Base-by-base conservation (phyloP, 768 basidiomycete genomes). In the Asterophora lycoperdoides region DNA sequence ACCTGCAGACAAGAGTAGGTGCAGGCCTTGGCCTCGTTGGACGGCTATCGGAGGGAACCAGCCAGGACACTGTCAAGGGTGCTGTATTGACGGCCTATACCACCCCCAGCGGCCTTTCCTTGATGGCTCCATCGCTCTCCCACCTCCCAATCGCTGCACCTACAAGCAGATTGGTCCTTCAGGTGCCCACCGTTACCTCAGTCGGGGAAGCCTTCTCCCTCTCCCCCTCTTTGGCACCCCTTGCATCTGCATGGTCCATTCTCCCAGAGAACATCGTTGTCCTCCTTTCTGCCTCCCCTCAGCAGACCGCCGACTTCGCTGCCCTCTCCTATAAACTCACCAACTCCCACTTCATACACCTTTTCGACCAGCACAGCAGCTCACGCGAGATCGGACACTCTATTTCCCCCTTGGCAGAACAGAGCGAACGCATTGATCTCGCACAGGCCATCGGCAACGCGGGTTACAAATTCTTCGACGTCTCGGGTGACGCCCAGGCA, bases 321-420 rank as follows among this genome's bases (percentile, higher is more conserved):
- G 60, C 79, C 20, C 74, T 91, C 41, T 75, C 91, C n/a, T 93
- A 93, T 71, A 75, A 73, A 50, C 66, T 88, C 42, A 74, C 75
- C 13, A 64, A 69, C 15, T 77, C 70, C 35, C 90, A 95, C 65
- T 83, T 89, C 48, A 76, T 93, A 47, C 93, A 97, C 64, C 70
- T 97, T 35, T 93, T 98, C 61, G 93, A 98, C 66, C 89, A 95
- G 57, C 77, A 89, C 60, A 80, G 81, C 52, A 75, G 83, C 28
- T 74, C 84, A 29, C 84, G 95, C 19, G 93, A 98, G 68, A 69
- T 79, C 29, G 81, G 87, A 2, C 77, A 83, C 46, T 60, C 73
- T 29, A 66, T 81, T 32, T 57, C 66, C 20, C 73, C 75, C 2
- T 57, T 74, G 13, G 54, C 66, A 4, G 52, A 63, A 0, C 67